Base-by-base conservation (phyloP, 2,329 filamentous ascomycete genomes). In the Epichloe uncinata region DNA sequence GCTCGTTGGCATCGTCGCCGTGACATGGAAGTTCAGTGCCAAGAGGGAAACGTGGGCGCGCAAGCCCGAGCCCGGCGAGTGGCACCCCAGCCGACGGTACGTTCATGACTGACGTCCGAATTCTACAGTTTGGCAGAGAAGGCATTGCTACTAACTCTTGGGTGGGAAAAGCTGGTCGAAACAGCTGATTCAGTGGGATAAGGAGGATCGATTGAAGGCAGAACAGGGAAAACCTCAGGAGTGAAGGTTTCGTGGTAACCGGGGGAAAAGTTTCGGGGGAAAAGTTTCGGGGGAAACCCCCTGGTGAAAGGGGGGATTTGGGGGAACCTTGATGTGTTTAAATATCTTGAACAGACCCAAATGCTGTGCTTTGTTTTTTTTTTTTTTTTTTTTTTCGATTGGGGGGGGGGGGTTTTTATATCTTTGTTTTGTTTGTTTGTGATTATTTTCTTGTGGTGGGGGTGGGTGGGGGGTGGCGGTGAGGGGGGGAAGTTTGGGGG, bases 71-170 rank as follows among this genome's bases (percentile, higher is more conserved):
- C 74, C 78, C 50, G 80, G 80, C 60, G 73, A 84, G 62, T 93
- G 90, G 77, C 89, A 84, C 68, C 86, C 86, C 45, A 93, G 87
- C 71, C 78, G 87, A 80, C 81, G 84, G 86, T 91, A 75, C 61
- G 84, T 78, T 8, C 8, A 37, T 18, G 34, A 16, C 16, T 18
- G 34, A 22, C 16, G 18, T 20, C 18, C 22, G 5, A 18, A 34
- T 22, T 40, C n/a, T n/a, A 37, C 30, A 36, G 12, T 22, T 5
- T 35, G 18, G 15, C 15, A 46, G 8, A 20, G 13, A 37, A 30
- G 30, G 43, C 13, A 44, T 5, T 5, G 42, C 30, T 11, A 40
- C 45, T 52, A 42, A 55, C 43, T 43, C 7, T 40, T 35, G n/a
- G 16, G 35, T n/a, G 12, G 5, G n/a, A 34, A 50, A 49, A 72